Evolutionary conservation across 805 yeast species (phyloP), one percentile per base, ranked within the genome.

Genomic region (Clavispora asparagi): DNA sequence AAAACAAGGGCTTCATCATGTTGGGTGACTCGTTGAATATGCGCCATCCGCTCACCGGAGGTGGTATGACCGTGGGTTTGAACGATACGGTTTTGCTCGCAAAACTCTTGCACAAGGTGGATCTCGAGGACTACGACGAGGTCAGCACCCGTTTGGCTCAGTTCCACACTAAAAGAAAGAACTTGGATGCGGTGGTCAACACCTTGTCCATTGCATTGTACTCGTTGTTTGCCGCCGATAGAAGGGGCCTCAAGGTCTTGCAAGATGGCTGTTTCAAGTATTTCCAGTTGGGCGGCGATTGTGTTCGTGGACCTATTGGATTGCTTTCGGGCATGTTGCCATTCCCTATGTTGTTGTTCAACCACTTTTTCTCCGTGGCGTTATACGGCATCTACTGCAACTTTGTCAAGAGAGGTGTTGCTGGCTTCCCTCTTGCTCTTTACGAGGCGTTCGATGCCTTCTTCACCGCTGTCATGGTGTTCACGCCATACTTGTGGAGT

Each of bases 21-120:
- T 62, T 94, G 31, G 99, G 99, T 41, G 99, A 94, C 64, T 87
- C 99, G 1, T 74, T 91, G 56, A 94, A 94, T 65, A 94, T 94
- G 97, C 79, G 99, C 63, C 99, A 94, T 64, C 99, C 99, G 26
- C 77, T 94, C 50, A 94, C 98, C 1, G 99, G 99, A 44, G 99
- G 99, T 53, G 99, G 99, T 50, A 94, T 94, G 99, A 90, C 98
- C 25, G 99, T 94, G 38, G 97, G 97, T 2, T 71, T 94, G 49
- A 87, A 83, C 61, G 99, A 94, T 65, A 87, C 88, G 4, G 85
- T 77, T 0, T 62, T 86, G 30, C 73, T 90, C 40, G 81, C 87
- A 16, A 76, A 78, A 54, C 66, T 87, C 35, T 71, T 94, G 43
- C 58, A 70, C 1, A 77, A 81, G 11, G 75, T 74, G 6, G 79